phyloP scores from a whole-genome alignment of 2,329 filamentous ascomycete genomes.

The Leptographium galeiforme region DNA sequence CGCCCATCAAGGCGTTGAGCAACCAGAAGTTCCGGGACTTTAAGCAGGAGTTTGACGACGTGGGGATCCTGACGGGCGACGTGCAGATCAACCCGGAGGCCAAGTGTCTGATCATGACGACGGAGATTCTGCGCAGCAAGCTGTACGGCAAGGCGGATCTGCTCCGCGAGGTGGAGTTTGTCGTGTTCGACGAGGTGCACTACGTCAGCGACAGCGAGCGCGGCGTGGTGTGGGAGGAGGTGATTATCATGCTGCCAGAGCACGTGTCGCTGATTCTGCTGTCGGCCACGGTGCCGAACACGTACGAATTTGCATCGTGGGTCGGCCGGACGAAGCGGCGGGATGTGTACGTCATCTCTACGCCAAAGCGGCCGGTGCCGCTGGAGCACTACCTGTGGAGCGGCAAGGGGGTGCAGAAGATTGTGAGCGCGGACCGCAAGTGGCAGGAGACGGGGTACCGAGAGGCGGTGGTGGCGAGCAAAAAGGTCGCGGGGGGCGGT shows the following conservation, averaged over 20 bases:
- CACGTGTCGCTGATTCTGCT: conserved; percentile 91
- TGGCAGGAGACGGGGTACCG: conserved; percentile 94
- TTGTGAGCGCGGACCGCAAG: conserved; percentile 82
- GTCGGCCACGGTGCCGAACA: conserved; percentile 94
- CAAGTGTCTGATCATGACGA: conserved; percentile 98
- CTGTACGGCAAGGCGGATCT: conserved; percentile 90
- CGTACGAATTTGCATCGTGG: conserved; percentile 96
- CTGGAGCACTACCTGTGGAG: conserved; percentile 96
- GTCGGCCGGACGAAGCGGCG: conserved; percentile 96
- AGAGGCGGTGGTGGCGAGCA: conserved; percentile 28
- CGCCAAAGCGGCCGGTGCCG: conserved; percentile 85
- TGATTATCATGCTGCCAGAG: conserved; percentile 98
- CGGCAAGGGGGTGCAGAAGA: conserved; percentile 82
- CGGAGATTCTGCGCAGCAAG: conserved; percentile 96
- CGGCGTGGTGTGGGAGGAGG: conserved; percentile 98
- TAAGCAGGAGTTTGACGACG: conserved; percentile 77
- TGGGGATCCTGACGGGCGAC: conserved; percentile 92
- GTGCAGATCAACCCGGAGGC: conserved; percentile 97
- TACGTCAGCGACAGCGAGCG: conserved; percentile 95
- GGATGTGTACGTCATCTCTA: conserved; percentile 98
- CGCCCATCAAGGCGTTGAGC: conserved; percentile 93
- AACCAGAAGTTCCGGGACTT: conserved; percentile 99
- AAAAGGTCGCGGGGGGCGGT: neutral
- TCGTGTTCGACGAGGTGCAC: conserved; percentile 98
- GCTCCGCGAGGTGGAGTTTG: conserved; percentile 94